phyloP scores from a whole-genome alignment of 352 stramenopile genomes.

The Phytophthora fragariaefolia region DNA sequence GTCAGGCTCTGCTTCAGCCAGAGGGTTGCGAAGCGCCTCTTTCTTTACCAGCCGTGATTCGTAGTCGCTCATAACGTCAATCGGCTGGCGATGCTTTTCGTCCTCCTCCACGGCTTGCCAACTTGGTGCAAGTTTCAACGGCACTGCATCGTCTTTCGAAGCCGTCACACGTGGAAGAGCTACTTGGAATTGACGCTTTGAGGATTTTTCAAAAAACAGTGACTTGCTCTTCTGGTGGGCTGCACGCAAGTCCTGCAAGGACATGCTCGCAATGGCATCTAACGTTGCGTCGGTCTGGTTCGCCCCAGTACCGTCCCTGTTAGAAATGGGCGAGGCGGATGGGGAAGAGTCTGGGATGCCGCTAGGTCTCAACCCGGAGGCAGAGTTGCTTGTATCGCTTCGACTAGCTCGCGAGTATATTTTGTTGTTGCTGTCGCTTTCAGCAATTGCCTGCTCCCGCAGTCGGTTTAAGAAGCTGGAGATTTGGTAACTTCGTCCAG shows the following conservation, averaged over 20 bases:
- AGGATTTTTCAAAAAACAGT: slow-evolving; percentile 58
- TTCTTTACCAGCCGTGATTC: slow-evolving; percentile 89
- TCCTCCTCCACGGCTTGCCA: slow-evolving; percentile 72
- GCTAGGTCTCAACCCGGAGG: slow-evolving; percentile 17
- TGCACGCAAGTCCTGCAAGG: slow-evolving; percentile 60
- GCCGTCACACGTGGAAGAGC: slow-evolving; percentile 37
- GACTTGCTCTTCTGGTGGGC: slow-evolving; percentile 59
- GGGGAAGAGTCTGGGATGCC: slow-evolving; percentile 47
- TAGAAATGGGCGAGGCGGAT: slow-evolving; percentile 41
- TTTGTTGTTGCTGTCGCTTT: slow-evolving; percentile 86
- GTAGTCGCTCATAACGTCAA: slow-evolving; percentile 91
- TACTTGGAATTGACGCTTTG: slow-evolving; percentile 47
- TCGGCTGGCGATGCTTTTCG: slow-evolving; percentile 84
- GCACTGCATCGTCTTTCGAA: slow-evolving; percentile 21
- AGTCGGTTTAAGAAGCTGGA: slow-evolving; percentile 78
- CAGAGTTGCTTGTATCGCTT: slow-evolving; percentile 22
- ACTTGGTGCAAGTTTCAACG: slow-evolving; percentile 65
- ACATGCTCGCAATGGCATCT: slow-evolving; percentile 74
- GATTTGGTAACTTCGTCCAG: slow-evolving; percentile 85
- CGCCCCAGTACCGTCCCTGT: slow-evolving; percentile 27
- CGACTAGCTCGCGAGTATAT: slow-evolving; percentile 56
- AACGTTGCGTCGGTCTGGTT: slow-evolving; percentile 43
- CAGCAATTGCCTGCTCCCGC: slow-evolving; percentile 71
- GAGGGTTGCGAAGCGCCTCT: slow-evolving; percentile 84
- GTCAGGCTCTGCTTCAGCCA: slow-evolving; percentile 83